Evolutionary conservation across 164 flowering plant genomes (phyloP), one percentile per base, ranked within the genome.

Genomic region (Annona cherimola): DNA sequence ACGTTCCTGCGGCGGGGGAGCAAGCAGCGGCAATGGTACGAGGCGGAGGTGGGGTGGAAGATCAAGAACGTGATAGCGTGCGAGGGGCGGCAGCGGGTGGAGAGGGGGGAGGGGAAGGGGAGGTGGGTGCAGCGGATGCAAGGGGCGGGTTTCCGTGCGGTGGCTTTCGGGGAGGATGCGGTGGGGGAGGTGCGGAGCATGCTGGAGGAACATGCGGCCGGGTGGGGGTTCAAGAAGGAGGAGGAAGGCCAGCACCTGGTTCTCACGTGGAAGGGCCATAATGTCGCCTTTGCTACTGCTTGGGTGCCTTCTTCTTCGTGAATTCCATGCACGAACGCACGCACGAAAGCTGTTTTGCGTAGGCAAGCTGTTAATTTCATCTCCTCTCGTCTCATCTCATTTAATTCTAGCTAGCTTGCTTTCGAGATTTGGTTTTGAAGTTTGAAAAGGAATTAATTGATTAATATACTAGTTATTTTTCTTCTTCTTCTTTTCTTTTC

Each of bases 241-340:
- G 97, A 90, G 2, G 88, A 77, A 26, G 74, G 86, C 81, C 35
- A 26, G 35, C 35, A 26, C 35, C 76, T 94, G 74, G 91, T 90
- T 59, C 91, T 94, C 20, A 92, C 97, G 12, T 94, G 98, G 99
- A 94, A 94, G 78, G 99, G 99, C 8, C 97, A 94, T 46, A 89
- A 89, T 85, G 98, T 86, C 71, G 98, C 88, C 16, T 95, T 95
- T 84, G 98, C 98, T 45, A 77, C 93, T 70, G 96, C 88, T 81
- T 93, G 97, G 98, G 66, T 85, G 39, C 92, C 97, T 71, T 63
- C 78, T 79, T 88, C 70, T 26, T 26, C 35, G 35, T 26, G 35
- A 26, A 26, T 26, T 26, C 35, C 35, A 26, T 1, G 35, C 35
- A 26, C 35, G 35, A 26, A 26, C 0, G 26, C 65, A 26, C 35